Evolutionary conservation across 2,329 filamentous ascomycete species (phyloP), one percentile per base, ranked within the genome.

Genomic region (Penicillium rolfsii): DNA sequence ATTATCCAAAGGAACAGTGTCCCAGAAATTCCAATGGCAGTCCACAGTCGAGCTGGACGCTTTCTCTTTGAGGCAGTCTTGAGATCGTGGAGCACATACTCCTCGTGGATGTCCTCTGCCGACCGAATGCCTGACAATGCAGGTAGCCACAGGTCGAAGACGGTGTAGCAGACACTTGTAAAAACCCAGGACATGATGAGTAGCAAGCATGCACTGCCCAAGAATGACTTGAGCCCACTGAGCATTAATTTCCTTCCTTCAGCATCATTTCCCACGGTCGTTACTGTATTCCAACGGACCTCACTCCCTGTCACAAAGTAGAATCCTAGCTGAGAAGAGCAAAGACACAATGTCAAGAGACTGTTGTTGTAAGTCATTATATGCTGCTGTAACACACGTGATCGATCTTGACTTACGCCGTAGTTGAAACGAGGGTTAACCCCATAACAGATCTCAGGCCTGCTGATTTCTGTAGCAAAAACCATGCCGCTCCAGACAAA

Each of bases 241-340:
- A 74, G 36, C 55, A 75, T 68, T 55, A 75, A 48, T 24, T 71
- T 67, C 35, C 71, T 62, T 5, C 72, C 73, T 38, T 69, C 71
- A 1, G 71, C 67, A 52, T 75, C 72, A 33, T 62, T 66, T 22
- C 69, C 70, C 14, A 74, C 67, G 46, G 64, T 72, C 19, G 65
- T 67, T 2, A 72, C 71, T 22, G 71, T 67, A 59, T 71, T 68
- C 68, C 73, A 75, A 45, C 70, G 71, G 54, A 74, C 64, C 50
- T 75, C 73, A 24, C 68, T 67, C 26, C 72, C 70, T 11, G 73
- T 74, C 30, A 75, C 70, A 43, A 70, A 67, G 53, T 70, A 74
- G 38, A 75, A 75, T 0, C 71, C 71, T 6, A 73, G 63, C 41
- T 74, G 72, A 5, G 71, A 70, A 4, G 72, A 63, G 16, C 69